phyloP scores from a whole-genome alignment of 257 asterid genomes.

The Gentiana dahurica region DNA sequence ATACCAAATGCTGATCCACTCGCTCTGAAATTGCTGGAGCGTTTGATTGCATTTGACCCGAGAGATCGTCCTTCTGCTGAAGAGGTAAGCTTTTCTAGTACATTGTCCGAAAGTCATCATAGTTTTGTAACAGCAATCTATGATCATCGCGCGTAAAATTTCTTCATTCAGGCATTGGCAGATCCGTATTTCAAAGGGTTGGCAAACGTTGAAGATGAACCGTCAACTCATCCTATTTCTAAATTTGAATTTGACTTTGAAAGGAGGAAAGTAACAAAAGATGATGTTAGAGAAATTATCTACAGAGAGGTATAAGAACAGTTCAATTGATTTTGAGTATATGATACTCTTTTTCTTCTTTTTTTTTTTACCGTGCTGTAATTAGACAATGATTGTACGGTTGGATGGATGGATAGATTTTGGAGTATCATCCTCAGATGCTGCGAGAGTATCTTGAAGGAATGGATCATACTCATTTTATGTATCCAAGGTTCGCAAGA shows the following conservation, averaged over 20 bases:
- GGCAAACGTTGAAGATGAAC: constrained; percentile 84
- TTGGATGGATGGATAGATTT: constrained; percentile 52
- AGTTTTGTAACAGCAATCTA: neutral
- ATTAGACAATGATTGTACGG: constrained; percentile 15
- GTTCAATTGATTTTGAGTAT: constrained; percentile 7
- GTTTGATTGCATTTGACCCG: constrained; percentile 84
- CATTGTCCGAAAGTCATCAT: neutral
- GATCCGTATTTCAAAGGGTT: constrained; percentile 77
- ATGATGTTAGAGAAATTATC: constrained; percentile 74
- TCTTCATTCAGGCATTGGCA: constrained; percentile 56
- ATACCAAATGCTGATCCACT: constrained; percentile 74
- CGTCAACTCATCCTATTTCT: constrained; percentile 66
- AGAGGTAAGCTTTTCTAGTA: constrained; percentile 37
- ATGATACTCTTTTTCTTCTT: constrained; percentile 2
- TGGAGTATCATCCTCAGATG: constrained; percentile 99
- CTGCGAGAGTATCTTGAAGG: constrained; percentile 92
- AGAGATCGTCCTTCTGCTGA: constrained; percentile 92
- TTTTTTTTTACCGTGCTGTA: constrained; percentile 19
- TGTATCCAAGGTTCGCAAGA: constrained; percentile 89
- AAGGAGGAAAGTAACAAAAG: constrained; percentile 61
- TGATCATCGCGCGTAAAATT: constrained; percentile 1
- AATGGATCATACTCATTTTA: constrained; percentile 80
- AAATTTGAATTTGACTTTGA: constrained; percentile 91
- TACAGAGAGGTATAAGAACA: constrained; percentile 66
- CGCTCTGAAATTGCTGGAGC: constrained; percentile 81